A percentile compares a stretch with the other conserved stretches of the same genome.
Evolutionary conservation across 768 basidiomycete genomes (phyloP).

Genomic region (Phanerodontia chrysosporium): DNA sequence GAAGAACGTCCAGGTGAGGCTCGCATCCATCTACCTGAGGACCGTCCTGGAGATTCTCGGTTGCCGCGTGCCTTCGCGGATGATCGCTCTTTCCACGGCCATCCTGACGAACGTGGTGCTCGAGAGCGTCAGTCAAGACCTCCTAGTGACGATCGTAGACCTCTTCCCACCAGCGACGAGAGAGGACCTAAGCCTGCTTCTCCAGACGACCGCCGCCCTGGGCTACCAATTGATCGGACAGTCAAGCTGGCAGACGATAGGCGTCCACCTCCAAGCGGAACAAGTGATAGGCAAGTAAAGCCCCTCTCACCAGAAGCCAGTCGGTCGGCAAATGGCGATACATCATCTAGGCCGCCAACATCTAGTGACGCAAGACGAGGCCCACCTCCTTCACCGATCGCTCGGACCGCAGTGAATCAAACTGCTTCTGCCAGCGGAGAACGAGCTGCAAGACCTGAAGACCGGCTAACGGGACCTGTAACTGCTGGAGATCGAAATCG

Average conservation of each 20-base stretch:
- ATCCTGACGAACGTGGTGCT: slow-evolving; percentile 22
- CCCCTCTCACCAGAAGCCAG: slow-evolving; percentile 1
- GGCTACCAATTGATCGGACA: slow-evolving; percentile 5
- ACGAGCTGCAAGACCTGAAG: not conserved
- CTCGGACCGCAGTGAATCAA: not conserved
- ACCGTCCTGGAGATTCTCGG: slow-evolving; percentile 6
- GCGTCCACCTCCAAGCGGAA: slow-evolving; percentile 6
- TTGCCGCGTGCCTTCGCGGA: slow-evolving; percentile 21
- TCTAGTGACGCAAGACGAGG: slow-evolving; percentile 5
- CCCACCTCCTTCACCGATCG: slow-evolving; percentile 3
- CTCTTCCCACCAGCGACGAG: slow-evolving; percentile 8
- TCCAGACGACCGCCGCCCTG: slow-evolving; percentile 16
- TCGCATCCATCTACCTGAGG: slow-evolving; percentile 22
- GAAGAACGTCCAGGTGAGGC: slow-evolving; percentile 14
- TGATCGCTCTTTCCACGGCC: slow-evolving; percentile 8
- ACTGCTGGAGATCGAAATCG: not conserved
- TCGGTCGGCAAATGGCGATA: not conserved
- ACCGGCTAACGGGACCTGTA: not conserved
- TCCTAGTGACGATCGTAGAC: slow-evolving; percentile 17
- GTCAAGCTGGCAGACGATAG: slow-evolving; percentile 9
- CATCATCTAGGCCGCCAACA: not conserved
- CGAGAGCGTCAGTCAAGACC: slow-evolving; percentile 9
- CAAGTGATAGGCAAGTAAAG: slow-evolving; percentile 6
- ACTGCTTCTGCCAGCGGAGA: not conserved
- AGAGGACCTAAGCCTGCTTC: slow-evolving; percentile 5